Evolutionary conservation across 2,329 filamentous ascomycete genomes (phyloP), one percentile per base, ranked within the genome.

Genomic region (Penicillium sumatraense): DNA sequence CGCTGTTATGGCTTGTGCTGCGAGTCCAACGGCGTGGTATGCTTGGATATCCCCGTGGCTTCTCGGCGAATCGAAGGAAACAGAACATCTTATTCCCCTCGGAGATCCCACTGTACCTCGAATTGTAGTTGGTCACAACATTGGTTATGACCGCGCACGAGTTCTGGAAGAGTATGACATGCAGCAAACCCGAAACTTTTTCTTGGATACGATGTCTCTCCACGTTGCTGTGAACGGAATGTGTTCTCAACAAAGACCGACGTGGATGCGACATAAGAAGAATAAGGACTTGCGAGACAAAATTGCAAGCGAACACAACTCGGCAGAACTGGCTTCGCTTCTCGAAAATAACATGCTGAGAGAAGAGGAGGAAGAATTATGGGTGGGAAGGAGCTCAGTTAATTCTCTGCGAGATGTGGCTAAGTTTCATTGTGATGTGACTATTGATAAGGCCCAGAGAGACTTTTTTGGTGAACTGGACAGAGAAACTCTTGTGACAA

Each of bases 211-310:
- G 26, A 99, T 99, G 95, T 98, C 93, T 1, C 79, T 99, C 18
- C 95, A 99, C 71, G 93, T 96, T 7, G 96, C 96, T 2, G 93
- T 96, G 21, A 99, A 99, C 70, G 95, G 95, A 59, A 99, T 99
- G 95, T 99, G 95, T 75, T 98, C 95, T 20, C 88, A 90, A 62
- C 95, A 99, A 73, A 85, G 95, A 47, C 95, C 96, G 8, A 96
- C 91, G 0, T 99, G 95, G 95, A 92, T 97, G 88, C 96, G 91
- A 72, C 91, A 96, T 73, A 90, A 91, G 71, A 99, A 99, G 77
- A 91, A 89, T 61, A 84, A 89, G 54, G 93, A 98, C 68, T 68
- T 93, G 42, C 82, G 91, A 47, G 93, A 97, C 58, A 89, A 88
- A 67, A 86, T 93, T 45, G 85, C 89, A 5, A 87, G 81, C 46